Base-by-base conservation (phyloP, 2,329 filamentous ascomycete species). In the Trichoderma semiorbis region DNA sequence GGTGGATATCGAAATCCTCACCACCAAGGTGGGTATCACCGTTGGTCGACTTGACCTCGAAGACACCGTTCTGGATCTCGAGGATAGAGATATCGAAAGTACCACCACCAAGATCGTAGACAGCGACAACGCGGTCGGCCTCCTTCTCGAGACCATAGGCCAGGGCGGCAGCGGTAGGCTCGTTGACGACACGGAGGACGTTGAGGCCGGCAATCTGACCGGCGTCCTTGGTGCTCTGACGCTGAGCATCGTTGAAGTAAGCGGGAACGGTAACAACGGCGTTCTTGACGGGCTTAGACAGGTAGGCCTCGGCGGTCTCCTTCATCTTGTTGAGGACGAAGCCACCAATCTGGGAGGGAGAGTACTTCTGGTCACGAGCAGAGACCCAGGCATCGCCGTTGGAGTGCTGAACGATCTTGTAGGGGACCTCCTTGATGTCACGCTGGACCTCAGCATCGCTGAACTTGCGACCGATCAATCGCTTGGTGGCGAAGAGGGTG, bases 51-150 rank as follows among this genome's bases (percentile, higher is more conserved):
- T 98, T 98, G 84, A 98, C 95, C 88, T 98, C 95, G 83, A 98
- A 98, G 71, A 98, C 95, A 83, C 95, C 95, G 84, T 94, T 94
- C 86, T 97, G 94, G 81, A 98, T 98, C 86, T 97, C 94, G 18
- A 98, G 92, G 74, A 98, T 91, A 75, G 95, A 98, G 84, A 98
- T 97, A 94, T 98, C 95, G 85, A 98, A 98, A 78, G 95, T 98
- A 90, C 95, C 95, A 90, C 95, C 95, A 86, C 95, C 95, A 79
- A 98, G 89, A 92, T 98, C 95, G 87, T 97, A 98, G 82, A 98
- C 95, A 78, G 95, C 94, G 79, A 98, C 92, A 73, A 97, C 86
- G 76, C 92, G 90, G 86, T 98, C 94, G 75, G 90, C 89, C 83
- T 96, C 93, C 89, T 97, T 98, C 86, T 98, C 95, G 66, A 98